Evolutionary conservation across 495 filamentous ascomycete species (phyloP).

Genomic region (Aspergillus sclerotioniger): DNA sequence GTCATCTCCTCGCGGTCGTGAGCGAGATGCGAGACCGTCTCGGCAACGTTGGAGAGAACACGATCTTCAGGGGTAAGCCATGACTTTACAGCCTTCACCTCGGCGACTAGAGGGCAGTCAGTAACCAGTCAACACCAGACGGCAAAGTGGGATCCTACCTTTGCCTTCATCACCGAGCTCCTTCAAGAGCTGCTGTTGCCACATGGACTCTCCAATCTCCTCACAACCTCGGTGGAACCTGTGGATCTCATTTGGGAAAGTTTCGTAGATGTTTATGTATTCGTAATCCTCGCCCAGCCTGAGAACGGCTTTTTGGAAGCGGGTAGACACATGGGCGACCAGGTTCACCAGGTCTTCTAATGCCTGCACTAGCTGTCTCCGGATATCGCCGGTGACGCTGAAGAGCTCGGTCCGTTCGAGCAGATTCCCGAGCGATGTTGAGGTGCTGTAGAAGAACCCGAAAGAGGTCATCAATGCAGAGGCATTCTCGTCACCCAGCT

Average conservation of each 20-base stretch:
- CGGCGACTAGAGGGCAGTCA: slow-evolving; percentile 17
- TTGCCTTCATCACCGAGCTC: slow-evolving; percentile 23
- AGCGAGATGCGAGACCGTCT: slow-evolving; percentile 38
- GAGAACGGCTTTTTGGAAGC: slow-evolving; percentile 32
- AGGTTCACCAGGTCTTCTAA: slow-evolving; percentile 37
- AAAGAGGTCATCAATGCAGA: slow-evolving; percentile 33
- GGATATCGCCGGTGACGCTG: slow-evolving; percentile 33
- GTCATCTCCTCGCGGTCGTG: slow-evolving; percentile 43
- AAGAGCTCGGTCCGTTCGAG: slow-evolving; percentile 39
- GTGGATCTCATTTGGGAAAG: slow-evolving; percentile 32
- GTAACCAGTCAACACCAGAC: neutral
- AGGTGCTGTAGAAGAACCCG: slow-evolving; percentile 40
- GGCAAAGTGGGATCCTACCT: slow-evolving; percentile 13
- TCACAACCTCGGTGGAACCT: slow-evolving; percentile 32
- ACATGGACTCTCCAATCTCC: slow-evolving; percentile 36
- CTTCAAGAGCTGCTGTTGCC: slow-evolving; percentile 33
- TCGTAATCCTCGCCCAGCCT: slow-evolving; percentile 9
- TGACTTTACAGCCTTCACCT: slow-evolving; percentile 20
- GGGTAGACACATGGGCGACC: slow-evolving; percentile 31
- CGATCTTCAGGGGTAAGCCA: slow-evolving; percentile 25
- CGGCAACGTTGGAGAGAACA: slow-evolving; percentile 20
- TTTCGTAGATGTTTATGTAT: slow-evolving; percentile 33
- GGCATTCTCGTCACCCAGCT: slow-evolving; percentile 39
- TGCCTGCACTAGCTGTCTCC: slow-evolving; percentile 38
- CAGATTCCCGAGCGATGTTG: slow-evolving; percentile 32